A percentile compares a stretch with the other conserved stretches of the same genome.
Conservation (phyloP, 2,329 filamentous ascomycete genomes). For the Conoideocrella luteorostrata region DNA sequence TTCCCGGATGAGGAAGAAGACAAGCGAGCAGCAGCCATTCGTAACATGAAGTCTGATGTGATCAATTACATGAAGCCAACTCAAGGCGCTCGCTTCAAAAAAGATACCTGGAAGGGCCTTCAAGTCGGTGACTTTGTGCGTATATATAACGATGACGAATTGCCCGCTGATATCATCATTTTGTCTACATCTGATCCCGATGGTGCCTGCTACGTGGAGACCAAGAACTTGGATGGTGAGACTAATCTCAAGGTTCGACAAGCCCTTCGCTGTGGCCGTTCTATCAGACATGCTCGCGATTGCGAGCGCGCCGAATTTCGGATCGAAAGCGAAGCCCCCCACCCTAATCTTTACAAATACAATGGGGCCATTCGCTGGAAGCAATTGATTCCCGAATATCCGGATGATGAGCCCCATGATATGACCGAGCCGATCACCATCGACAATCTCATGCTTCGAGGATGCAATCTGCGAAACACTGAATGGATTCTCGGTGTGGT, state of each 20-base stretch:
- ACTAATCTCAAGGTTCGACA: constrained; percentile 95
- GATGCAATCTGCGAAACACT: constrained; percentile 89
- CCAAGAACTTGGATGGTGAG: constrained; percentile 95
- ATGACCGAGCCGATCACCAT: constrained; percentile 93
- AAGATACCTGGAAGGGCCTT: constrained; percentile 90
- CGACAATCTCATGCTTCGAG: constrained; percentile 90
- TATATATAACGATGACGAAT: constrained; percentile 91
- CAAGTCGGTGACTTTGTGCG: constrained; percentile 95
- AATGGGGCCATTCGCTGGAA: constrained; percentile 84
- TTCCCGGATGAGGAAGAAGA: constrained; percentile 31
- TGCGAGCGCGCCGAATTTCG: constrained; percentile 84
- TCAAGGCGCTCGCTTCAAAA: constrained; percentile 77
- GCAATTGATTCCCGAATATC: constrained; percentile 60
- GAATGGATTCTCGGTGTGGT: constrained; percentile 94
- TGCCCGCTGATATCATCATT: constrained; percentile 89
- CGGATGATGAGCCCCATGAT: constrained; percentile 56
- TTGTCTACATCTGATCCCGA: constrained; percentile 90
- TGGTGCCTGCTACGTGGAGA: constrained; percentile 94
- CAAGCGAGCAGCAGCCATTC: constrained; percentile 30
- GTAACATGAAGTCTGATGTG: constrained; percentile 49
- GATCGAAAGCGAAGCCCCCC: constrained; percentile 85
- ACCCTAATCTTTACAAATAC: constrained; percentile 93
- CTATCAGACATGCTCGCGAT: constrained; percentile 81
- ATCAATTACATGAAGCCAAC: constrained; percentile 64
- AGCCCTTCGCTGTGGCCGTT: constrained; percentile 76